phyloP scores from a whole-genome alignment of 2,329 filamentous ascomycete species.

The Talaromyces sp. region DNA sequence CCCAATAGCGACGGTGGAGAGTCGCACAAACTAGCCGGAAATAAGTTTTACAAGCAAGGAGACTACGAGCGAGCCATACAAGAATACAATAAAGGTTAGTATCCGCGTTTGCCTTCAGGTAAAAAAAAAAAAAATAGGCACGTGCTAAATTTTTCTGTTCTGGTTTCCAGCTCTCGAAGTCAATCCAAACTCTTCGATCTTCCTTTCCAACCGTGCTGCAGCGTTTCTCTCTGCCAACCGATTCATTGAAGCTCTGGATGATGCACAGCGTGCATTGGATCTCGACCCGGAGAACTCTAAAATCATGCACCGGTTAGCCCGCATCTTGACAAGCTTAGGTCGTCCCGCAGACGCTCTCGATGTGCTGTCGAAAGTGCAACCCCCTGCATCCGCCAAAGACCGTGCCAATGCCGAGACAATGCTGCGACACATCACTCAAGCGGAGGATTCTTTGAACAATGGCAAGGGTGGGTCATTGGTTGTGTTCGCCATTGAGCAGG shows the following conservation, averaged over 20 bases:
- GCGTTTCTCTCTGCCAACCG: conserved; percentile 86
- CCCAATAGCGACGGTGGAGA: conserved; percentile 78
- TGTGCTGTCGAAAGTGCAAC: conserved; percentile 76
- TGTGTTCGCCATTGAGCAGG: conserved; percentile 85
- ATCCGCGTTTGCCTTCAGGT: neutral
- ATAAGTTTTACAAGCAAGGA: conserved; percentile 95
- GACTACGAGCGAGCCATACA: conserved; percentile 85
- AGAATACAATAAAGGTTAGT: conserved; percentile 89
- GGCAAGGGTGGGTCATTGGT: conserved; percentile 87
- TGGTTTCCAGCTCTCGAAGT: conserved; percentile 72
- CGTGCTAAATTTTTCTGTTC: conserved; percentile 11
- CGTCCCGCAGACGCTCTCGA: conserved; percentile 82
- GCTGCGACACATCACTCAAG: conserved; percentile 76
- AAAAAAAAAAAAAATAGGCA: neutral
- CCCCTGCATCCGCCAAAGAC: conserved; percentile 80
- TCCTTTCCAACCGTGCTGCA: conserved; percentile 90
- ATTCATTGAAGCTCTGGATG: conserved; percentile 77
- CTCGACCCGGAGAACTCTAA: conserved; percentile 84
- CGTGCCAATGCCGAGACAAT: conserved; percentile 79
- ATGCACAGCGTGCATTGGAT: conserved; percentile 78
- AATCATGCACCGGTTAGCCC: conserved; percentile 80
- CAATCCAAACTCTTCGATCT: conserved; percentile 80
- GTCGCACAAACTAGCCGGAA: conserved; percentile 85
- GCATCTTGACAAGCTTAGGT: conserved; percentile 85
- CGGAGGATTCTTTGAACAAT: conserved; percentile 70